phyloP scores from a whole-genome alignment of 108 stramenopile species.

The Fistulifera solaris region DNA sequence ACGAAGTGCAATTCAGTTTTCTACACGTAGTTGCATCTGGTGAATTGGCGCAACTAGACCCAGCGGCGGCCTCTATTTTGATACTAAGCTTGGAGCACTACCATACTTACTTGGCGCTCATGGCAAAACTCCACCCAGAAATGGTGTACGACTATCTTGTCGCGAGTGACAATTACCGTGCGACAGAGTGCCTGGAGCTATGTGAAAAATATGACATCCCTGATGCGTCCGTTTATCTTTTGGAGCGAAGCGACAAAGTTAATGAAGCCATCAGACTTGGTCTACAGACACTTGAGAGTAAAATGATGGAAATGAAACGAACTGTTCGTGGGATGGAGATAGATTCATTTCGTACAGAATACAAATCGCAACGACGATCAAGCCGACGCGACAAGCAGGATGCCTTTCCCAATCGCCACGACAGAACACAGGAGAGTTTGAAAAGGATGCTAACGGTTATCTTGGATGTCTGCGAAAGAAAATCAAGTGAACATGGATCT shows the following conservation, averaged over 20 bases:
- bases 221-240: slow-evolving; percentile 84
- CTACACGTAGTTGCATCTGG: slow-evolving; percentile 62
- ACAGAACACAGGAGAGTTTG: no score
- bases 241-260: slow-evolving; percentile 85
- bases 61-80: slow-evolving; percentile 55
- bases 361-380: background rate
- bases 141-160: slow-evolving; percentile 73
- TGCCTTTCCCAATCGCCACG: no score
- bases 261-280: slow-evolving; percentile 79
- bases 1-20: slow-evolving; percentile 44
- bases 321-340: slow-evolving; percentile 43
- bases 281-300: slow-evolving; percentile 60
- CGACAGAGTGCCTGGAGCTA: slow-evolving; percentile 71
- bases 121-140: slow-evolving; percentile 69
- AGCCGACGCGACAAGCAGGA: slow-evolving; percentile 28
- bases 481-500: slow-evolving; percentile 69
- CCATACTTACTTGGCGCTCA: slow-evolving; percentile 49
- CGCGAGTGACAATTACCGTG: slow-evolving; percentile 63
- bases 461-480: slow-evolving; percentile 76
- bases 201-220: slow-evolving; percentile 76
- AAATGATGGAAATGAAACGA: slow-evolving; percentile 56
- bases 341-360: slow-evolving; percentile 3
- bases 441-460: slow-evolving; percentile 57
- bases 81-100: slow-evolving; percentile 53
- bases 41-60: slow-evolving; percentile 39